phyloP scores from a whole-genome alignment of 202 grass and related monocot genomes.

The Alloteropsis angusta region DNA sequence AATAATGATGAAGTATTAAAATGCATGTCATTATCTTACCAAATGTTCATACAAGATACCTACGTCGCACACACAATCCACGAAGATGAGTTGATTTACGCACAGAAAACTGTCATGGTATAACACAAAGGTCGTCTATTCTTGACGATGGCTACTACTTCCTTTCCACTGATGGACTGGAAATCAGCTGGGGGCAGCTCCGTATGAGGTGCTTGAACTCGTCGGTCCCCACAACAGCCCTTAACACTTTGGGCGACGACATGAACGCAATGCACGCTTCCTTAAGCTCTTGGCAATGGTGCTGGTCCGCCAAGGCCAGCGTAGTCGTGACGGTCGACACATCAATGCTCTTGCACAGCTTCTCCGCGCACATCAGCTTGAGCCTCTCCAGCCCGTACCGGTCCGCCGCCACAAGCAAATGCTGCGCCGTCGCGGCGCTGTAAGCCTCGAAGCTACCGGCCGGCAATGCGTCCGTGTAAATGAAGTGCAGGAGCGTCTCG shows the following conservation, averaged over 20 bases:
- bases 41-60: no score
- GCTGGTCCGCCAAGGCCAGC: not conserved
- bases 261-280: not conserved
- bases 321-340: not conserved
- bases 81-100: not conserved
- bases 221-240: not conserved
- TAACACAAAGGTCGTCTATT: no score
- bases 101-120: not conserved
- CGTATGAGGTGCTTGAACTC: not conserved
- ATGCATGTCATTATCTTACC: no score
- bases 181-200: not conserved
- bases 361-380: not conserved
- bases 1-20: no score
- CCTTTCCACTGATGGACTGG: not conserved
- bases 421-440: not conserved
- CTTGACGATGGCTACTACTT: not conserved
- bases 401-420: not conserved
- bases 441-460: not conserved
- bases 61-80: not conserved
- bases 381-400: constrained; percentile 13
- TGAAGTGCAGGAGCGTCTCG: constrained; percentile 9
- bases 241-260: not conserved
- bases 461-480: constrained; percentile 14
- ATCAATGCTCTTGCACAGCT: not conserved
- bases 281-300: not conserved